phyloP scores from a whole-genome alignment of 768 basidiomycete genomes.

The Hericium coralloides region DNA sequence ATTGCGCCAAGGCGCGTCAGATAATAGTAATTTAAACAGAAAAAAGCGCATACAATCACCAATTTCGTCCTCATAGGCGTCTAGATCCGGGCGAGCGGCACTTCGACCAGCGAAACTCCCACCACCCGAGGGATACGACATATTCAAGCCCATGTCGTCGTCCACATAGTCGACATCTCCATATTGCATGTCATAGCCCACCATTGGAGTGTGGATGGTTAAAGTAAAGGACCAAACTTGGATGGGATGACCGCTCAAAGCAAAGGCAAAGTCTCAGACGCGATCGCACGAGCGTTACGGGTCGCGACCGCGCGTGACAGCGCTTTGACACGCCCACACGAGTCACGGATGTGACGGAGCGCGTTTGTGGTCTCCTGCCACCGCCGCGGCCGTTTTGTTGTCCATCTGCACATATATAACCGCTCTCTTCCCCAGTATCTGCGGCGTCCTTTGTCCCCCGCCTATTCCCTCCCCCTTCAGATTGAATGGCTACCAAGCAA shows the following conservation, averaged over 20 bases:
- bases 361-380: neutral
- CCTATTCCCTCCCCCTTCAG: neutral
- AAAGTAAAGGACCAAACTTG: no score
- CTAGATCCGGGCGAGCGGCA: neutral
- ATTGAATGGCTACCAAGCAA: conserved; percentile 10
- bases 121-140: neutral
- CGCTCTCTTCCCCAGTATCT: no score
- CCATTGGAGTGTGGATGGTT: no score
- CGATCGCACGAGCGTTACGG: no score
- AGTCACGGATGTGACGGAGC: conserved; percentile 1
- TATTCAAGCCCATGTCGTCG: neutral
- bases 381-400: neutral
- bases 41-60: neutral
- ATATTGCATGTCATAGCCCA: no score
- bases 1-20: neutral
- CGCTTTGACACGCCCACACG: neutral
- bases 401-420: no score
- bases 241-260: no score
- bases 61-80: neutral
- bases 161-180: neutral
- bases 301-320: no score
- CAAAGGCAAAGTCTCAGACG: no score
- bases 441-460: neutral
- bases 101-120: neutral
- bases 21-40: neutral